Evolutionary conservation across 805 yeast genomes (phyloP).

Genomic region (Pichia gijzeniarum): DNA sequence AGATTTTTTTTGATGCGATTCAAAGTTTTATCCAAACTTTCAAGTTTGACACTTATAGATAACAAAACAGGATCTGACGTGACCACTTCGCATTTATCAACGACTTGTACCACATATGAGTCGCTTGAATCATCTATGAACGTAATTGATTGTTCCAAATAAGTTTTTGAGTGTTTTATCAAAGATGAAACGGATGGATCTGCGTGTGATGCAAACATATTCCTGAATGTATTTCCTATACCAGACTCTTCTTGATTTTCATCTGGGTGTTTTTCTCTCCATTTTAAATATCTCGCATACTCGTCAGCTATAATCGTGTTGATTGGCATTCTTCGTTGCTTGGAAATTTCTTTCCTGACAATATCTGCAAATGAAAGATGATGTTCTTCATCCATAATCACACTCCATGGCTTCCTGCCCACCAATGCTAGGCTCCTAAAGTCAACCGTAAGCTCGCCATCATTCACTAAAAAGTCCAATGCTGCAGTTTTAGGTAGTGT

Average conservation of each 20-base stretch:
- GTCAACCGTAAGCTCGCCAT: slow-evolving; percentile 59
- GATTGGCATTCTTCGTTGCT: slow-evolving; percentile 34
- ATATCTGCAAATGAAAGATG: slow-evolving; percentile 49
- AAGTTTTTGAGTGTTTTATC: slow-evolving; percentile 39
- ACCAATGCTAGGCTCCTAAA: slow-evolving; percentile 45
- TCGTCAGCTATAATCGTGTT: slow-evolving; percentile 35
- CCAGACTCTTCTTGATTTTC: slow-evolving; percentile 12
- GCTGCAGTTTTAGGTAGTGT: slow-evolving; percentile 40
- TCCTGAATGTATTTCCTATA: slow-evolving; percentile 19
- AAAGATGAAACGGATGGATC: slow-evolving; percentile 30
- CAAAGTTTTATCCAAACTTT: slow-evolving; percentile 48
- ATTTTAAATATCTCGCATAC: slow-evolving; percentile 31
- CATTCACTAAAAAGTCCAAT: slow-evolving; percentile 52
- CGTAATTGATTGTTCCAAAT: slow-evolving; percentile 57
- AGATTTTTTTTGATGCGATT: slow-evolving; percentile 26
- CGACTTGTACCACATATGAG: slow-evolving; percentile 50
- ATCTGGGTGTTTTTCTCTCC: slow-evolving; percentile 20
- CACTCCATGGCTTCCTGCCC: slow-evolving; percentile 57
- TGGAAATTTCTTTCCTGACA: slow-evolving; percentile 48
- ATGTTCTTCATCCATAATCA: slow-evolving; percentile 39
- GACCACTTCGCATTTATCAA: slow-evolving; percentile 51
- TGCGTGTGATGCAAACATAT: slow-evolving; percentile 20
- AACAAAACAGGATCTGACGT: slow-evolving; percentile 64
- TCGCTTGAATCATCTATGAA: slow-evolving; percentile 36
- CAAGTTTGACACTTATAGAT: slow-evolving; percentile 57